Evolutionary conservation across 139 green algal species (phyloP), one percentile per base, ranked within the genome.

Genomic region (Micractinium conductrix): DNA sequence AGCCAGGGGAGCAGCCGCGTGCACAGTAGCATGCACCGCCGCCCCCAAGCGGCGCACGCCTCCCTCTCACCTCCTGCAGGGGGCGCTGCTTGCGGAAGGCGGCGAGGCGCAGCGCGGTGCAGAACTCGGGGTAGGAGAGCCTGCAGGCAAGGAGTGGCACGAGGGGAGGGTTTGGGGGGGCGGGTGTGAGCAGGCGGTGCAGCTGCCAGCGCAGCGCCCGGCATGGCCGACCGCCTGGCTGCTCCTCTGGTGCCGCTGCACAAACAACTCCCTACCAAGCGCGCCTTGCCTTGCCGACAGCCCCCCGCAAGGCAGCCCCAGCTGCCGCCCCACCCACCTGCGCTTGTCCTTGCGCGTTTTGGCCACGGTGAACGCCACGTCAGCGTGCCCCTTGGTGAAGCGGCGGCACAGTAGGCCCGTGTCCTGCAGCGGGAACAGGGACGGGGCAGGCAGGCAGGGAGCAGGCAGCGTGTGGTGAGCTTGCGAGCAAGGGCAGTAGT

Each of bases 71-170:
- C 75, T 81, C 9, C 53, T 55, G 22, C 53, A 81, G 75, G 19
- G 75, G 37, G 55, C 40, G 53, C 21, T 40, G 75, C 75, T 81
- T 81, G 55, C 58, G 58, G 75, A 81, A 81, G 53, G 75, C 75
- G 0, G 53, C 75, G 55, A 81, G 75, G 38, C 75, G 75, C 75
- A 81, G 75, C 38, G 75, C 75, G 37, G 75, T 81, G 75, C 75
- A 81, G 55, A 81, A 81, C 37, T 71, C 75, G 37, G 30, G 37
- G 40, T 72, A 81, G 14, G 55, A n/a, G 12, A 81, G 53, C 53
- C 75, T 81, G 75, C 16, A 8, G 42, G 71, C 28, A 42, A 43
- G 35, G 43, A 58, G 17, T 9, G 14, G 17, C 26, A 43, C 14
- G 35, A n/a, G n/a, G n/a, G n/a, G n/a, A n/a, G n/a, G n/a, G n/a